A percentile compares a stretch with the other conserved stretches of the same genome.
Conservation (phyloP, 2,329 filamentous ascomycete species). For the Botrytis cinerea region DNA sequence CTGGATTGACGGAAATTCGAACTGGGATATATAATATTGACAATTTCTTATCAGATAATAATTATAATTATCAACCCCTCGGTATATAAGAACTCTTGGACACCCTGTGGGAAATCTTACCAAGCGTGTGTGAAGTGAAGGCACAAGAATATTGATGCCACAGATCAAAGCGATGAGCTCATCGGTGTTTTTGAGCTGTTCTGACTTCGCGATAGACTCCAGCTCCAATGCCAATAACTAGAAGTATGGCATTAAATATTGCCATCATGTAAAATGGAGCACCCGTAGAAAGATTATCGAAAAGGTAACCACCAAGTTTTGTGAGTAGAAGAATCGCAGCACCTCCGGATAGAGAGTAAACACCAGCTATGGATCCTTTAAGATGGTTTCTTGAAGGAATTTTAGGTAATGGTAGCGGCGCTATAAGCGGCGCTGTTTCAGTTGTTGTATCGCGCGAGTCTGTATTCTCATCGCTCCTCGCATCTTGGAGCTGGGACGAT, state of each 20-base stretch:
- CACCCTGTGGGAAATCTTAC: background rate
- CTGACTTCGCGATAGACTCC: conserved; percentile 38
- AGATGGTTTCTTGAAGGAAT: conserved; percentile 48
- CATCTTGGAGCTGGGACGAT: conserved; percentile 37
- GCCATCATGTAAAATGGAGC: conserved; percentile 97
- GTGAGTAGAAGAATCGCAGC: conserved; percentile 88
- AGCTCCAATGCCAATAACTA: conserved; percentile 49
- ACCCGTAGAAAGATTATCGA: conserved; percentile 71
- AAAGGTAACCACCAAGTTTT: conserved; percentile 84
- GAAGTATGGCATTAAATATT: conserved; percentile 74
- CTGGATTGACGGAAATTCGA: background rate
- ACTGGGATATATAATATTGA: background rate
- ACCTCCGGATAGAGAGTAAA: conserved; percentile 90
- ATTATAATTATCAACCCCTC: background rate
- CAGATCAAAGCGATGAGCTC: background rate
- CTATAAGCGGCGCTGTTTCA: conserved; percentile 41
- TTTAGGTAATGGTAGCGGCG: conserved; percentile 28
- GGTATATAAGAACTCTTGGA: background rate
- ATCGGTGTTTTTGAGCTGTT: conserved; percentile 24
- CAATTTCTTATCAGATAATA: background rate
- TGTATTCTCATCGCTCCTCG: conserved; percentile 16
- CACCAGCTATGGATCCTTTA: conserved; percentile 91
- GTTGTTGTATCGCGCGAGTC: conserved; percentile 13
- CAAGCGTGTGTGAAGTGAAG: background rate
- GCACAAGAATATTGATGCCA: background rate